A percentile compares a stretch with the other conserved stretches of the same genome.
These are phyloP conservation scores for Lactarius psammicola DNA, from an alignment of 768 basidiomycete genomes.

Conservation along the genomic window DNA sequence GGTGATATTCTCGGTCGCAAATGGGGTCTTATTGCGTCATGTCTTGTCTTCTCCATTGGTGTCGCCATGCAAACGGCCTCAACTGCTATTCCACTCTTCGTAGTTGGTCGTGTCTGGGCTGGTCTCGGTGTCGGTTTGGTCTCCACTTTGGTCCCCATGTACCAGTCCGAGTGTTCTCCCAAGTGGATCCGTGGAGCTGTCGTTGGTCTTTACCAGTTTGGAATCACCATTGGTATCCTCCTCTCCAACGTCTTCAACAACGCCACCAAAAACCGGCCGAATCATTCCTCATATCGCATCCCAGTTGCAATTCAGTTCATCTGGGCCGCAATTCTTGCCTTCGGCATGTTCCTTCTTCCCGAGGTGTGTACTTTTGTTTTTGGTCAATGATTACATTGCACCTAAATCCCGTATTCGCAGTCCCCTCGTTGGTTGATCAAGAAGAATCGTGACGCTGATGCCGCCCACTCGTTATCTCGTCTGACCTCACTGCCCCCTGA, in stretches of 20 bases:
- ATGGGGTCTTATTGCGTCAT: conserved; percentile 47
- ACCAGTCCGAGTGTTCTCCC: conserved; percentile 55
- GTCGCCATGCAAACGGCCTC: conserved; percentile 64
- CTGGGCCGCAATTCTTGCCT: conserved; percentile 64
- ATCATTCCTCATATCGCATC: conserved; percentile 55
- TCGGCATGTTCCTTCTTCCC: conserved; percentile 68
- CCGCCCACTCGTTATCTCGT: conserved; percentile 56
- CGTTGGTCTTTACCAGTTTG: conserved; percentile 76
- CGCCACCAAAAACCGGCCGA: conserved; percentile 24
- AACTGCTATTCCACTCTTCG: conserved; percentile 53
- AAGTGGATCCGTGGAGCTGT: conserved; percentile 33
- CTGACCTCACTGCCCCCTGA: conserved; percentile 55
- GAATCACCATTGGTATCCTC: conserved; percentile 27
- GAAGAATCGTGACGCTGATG: conserved; percentile 57
- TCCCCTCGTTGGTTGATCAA: conserved; percentile 80
- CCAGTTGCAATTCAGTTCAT: conserved; percentile 82
- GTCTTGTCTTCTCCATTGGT: conserved; percentile 57
- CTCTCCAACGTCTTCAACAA: conserved; percentile 9
- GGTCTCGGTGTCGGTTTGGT: conserved; percentile 35
- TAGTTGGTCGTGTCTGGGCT: conserved; percentile 35
- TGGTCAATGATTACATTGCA: neutral
- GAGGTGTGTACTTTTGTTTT: conserved; percentile 35
- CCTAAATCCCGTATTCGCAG: conserved; percentile 32
- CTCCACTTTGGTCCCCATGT: conserved; percentile 63
- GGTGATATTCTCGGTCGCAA: conserved; percentile 57